phyloP scores from a whole-genome alignment of 371 early-diverging fungal species.

The Fennellomyces sp. region DNA sequence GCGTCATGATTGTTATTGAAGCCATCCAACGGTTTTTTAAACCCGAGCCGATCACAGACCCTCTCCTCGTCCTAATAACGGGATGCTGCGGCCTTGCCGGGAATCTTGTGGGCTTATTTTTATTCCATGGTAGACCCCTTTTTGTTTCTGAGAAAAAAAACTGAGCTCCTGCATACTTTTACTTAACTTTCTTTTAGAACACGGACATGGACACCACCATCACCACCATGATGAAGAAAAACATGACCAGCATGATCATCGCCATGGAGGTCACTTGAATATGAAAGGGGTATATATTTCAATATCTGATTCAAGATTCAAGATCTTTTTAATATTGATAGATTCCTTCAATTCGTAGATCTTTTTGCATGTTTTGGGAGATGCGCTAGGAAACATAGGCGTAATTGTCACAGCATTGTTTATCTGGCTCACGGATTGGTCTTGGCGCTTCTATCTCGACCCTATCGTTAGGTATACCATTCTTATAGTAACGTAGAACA shows the following conservation, averaged over 20 bases:
- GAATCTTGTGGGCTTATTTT: slow-evolving; percentile 80
- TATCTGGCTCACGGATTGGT: slow-evolving; percentile 71
- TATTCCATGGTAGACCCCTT: slow-evolving; percentile 86
- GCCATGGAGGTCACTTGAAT: slow-evolving; percentile 66
- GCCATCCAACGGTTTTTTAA: slow-evolving; percentile 85
- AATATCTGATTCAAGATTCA: neutral
- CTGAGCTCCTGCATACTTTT: neutral
- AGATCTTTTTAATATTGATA: neutral
- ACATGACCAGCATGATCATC: slow-evolving; percentile 21
- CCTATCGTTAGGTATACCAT: slow-evolving; percentile 66
- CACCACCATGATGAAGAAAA: slow-evolving; percentile 27
- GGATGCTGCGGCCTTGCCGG: slow-evolving; percentile 83
- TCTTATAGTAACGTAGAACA: too few relatives aligned
- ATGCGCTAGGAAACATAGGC: slow-evolving; percentile 91
- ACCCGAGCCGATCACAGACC: slow-evolving; percentile 70
- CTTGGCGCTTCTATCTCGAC: slow-evolving; percentile 81
- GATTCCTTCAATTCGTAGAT: slow-evolving; percentile 38
- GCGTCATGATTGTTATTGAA: slow-evolving; percentile 87
- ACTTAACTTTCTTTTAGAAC: slow-evolving; percentile 16
- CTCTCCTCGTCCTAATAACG: slow-evolving; percentile 79
- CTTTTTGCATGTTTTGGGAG: slow-evolving; percentile 94
- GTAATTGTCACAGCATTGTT: slow-evolving; percentile 87
- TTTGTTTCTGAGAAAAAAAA: slow-evolving; percentile 3
- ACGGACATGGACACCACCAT: slow-evolving; percentile 27
- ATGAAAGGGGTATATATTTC: slow-evolving; percentile 74